Evolutionary conservation across 2,329 filamentous ascomycete genomes (phyloP).

Genomic region (Akanthomyces dipterigenus): DNA sequence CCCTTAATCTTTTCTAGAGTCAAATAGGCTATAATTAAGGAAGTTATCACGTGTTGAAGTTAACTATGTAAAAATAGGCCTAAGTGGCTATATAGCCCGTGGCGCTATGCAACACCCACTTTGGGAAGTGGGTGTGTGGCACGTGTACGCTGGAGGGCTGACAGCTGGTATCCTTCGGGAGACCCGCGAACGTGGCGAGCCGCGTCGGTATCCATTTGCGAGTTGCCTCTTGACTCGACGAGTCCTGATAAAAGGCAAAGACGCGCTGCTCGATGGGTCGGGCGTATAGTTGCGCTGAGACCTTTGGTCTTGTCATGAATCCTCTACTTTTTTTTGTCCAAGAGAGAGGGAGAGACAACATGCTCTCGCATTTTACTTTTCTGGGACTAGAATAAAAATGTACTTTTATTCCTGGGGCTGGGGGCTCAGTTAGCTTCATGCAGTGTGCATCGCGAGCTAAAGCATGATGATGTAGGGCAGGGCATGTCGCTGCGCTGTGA

Average conservation of each 20-base stretch:
- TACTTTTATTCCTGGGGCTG: neutral
- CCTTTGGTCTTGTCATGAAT: neutral
- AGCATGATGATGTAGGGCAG: neutral
- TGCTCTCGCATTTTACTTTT: neutral
- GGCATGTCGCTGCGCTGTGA: neutral
- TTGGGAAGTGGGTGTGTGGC: too few species aligned
- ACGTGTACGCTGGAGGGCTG: neutral
- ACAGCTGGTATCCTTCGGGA: neutral
- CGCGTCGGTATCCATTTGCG: neutral
- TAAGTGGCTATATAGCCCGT: too few species aligned
- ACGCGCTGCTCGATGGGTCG: neutral
- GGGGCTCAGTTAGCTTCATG: neutral
- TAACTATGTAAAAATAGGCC: too few species aligned
- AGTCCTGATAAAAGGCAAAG: neutral
- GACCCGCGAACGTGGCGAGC: conserved; percentile 12
- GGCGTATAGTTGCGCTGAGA: conserved; percentile 5
- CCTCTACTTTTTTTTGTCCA: neutral
- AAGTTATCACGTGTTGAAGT: too few species aligned
- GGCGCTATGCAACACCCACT: too few species aligned
- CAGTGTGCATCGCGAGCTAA: neutral
- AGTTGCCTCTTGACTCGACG: neutral
- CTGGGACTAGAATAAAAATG: neutral
- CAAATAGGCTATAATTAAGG: too few species aligned
- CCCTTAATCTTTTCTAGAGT: too few species aligned
- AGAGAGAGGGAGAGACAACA: too few species aligned